Evolutionary conservation across 2,329 filamentous ascomycete species (phyloP).

Genomic region (Septoria petroselini): DNA sequence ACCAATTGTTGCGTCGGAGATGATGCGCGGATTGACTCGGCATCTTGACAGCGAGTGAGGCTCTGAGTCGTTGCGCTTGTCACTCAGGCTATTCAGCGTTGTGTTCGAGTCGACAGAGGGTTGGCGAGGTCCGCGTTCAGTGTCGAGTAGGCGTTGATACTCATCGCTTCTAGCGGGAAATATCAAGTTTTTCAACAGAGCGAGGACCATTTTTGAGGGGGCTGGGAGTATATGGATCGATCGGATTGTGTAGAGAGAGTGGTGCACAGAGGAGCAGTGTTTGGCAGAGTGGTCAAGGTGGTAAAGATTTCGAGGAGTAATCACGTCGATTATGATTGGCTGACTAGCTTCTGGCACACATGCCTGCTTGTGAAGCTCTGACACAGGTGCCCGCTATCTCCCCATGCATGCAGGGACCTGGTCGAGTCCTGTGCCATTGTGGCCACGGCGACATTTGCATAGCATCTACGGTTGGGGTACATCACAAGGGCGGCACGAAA

Average conservation of each 20-base stretch:
- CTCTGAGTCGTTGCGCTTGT: conserved; percentile 5
- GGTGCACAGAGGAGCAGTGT: no score
- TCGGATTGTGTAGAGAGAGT: neutral
- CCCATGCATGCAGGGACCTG: no score
- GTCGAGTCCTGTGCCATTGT: no score
- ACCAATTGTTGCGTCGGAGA: conserved; percentile 47
- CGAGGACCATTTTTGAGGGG: conserved; percentile 7
- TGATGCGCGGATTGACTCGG: conserved; percentile 40
- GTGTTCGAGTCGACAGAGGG: conserved; percentile 9
- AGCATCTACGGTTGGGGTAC: no score
- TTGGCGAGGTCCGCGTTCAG: conserved; percentile 11
- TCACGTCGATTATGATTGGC: neutral
- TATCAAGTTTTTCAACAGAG: conserved; percentile 11
- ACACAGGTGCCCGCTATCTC: no score
- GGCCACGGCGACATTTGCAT: no score
- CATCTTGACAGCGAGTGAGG: neutral
- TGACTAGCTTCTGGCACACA: no score
- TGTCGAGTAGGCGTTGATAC: conserved; percentile 11
- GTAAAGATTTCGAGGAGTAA: neutral
- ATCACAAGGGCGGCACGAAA: no score
- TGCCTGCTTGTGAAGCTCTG: no score
- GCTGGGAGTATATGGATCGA: no score
- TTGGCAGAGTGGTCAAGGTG: no score
- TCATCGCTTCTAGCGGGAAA: conserved; percentile 11
- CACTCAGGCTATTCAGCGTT: neutral